Conservation (phyloP, 768 basidiomycete species). For the Lactarius akahatsu region DNA sequence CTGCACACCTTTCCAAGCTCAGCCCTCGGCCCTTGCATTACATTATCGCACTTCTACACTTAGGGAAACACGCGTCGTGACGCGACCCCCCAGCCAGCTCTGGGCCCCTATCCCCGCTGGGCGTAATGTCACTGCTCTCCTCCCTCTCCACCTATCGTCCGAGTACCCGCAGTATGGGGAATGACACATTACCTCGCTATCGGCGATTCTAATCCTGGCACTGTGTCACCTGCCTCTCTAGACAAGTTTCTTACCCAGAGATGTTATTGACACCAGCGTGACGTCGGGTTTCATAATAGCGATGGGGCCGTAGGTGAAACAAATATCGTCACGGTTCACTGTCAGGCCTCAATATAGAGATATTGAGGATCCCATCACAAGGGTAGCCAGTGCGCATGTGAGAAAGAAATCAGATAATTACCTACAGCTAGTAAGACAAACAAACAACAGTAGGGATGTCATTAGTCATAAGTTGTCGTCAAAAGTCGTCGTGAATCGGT, state of each 20-base stretch:
- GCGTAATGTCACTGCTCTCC: not conserved
- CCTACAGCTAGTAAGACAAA: constrained; percentile 23
- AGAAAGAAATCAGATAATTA: constrained; percentile 4
- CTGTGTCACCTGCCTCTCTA: not conserved
- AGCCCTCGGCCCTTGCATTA: not conserved
- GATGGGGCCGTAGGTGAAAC: not conserved
- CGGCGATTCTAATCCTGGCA: not conserved
- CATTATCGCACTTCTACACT: not conserved
- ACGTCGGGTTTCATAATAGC: not conserved
- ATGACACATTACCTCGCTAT: not conserved
- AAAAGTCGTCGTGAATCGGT: not conserved
- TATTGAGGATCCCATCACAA: not conserved
- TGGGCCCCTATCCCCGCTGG: not conserved
- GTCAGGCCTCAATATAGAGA: no score
- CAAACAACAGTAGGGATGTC: constrained; percentile 21
- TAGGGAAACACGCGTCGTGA: not conserved
- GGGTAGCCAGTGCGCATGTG: not conserved
- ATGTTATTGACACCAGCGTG: not conserved
- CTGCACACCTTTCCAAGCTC: not conserved
- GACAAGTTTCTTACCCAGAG: not conserved
- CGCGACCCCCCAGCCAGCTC: not conserved
- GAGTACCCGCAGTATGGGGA: not conserved
- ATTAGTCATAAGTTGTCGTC: constrained; percentile 15
- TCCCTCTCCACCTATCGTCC: not conserved
- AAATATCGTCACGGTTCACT: no score